These are phyloP conservation scores for Hymenoscyphus linearis DNA, from an alignment of 2,329 filamentous ascomycete genomes.

Conservation along the genomic window DNA sequence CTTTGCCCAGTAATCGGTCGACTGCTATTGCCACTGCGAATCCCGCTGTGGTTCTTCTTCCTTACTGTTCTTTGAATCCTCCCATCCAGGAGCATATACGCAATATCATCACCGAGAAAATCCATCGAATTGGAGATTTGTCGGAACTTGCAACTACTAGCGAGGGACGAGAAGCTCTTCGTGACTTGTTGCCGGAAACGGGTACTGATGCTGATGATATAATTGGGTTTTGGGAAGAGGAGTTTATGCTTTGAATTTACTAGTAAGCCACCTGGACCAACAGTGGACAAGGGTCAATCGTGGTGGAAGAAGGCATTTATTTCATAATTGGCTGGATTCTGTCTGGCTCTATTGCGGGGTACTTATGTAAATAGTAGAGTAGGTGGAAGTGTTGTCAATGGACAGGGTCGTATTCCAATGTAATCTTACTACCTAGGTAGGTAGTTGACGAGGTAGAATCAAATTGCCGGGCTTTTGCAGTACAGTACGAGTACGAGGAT, in stretches of 20 bases:
- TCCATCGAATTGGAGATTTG: constrained; percentile 24
- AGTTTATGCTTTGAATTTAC: constrained; percentile 23
- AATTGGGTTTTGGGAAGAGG: constrained; percentile 30
- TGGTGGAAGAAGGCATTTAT: neutral
- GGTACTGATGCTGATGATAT: constrained; percentile 20
- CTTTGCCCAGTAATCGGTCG: constrained; percentile 1
- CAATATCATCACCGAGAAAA: constrained; percentile 31
- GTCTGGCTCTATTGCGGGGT: neutral
- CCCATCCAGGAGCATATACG: constrained; percentile 29
- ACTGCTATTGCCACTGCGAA: constrained; percentile 5
- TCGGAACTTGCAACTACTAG: constrained; percentile 22
- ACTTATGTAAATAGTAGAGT: neutral
- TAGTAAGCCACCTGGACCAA: neutral
- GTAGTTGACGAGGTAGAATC: neutral
- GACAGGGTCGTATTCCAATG: neutral
- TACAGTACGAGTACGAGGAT: no score
- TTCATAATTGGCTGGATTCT: neutral
- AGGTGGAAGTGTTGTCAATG: neutral
- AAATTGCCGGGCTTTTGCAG: neutral
- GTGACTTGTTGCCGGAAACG: constrained; percentile 21
- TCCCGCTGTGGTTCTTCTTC: constrained; percentile 23
- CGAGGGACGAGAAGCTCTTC: constrained; percentile 23
- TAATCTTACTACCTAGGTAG: neutral
- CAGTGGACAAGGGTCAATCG: neutral
- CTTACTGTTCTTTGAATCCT: constrained; percentile 25